Conservation (phyloP, 768 basidiomycete genomes). For the Lanmaoa pseudosensibilis region DNA sequence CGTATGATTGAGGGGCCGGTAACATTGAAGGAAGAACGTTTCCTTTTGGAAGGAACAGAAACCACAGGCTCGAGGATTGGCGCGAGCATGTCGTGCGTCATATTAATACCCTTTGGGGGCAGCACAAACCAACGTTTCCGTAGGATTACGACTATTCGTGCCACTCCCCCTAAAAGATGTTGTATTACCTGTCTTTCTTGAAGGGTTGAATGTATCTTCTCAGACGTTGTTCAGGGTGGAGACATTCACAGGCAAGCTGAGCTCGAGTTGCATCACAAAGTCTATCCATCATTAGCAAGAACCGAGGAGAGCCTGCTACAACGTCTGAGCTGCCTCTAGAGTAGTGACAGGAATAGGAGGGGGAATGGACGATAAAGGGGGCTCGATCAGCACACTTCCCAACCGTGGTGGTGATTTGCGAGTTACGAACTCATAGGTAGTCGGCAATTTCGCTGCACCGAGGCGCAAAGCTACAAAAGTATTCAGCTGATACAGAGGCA, state of each 20-base stretch:
- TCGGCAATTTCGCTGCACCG: conserved; percentile 85
- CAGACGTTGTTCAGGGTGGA: neutral
- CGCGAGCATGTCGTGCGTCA: neutral
- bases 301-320: conserved; percentile 3
- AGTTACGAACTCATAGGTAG: conserved; percentile 83
- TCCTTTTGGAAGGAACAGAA: no score
- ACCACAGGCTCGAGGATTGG: neutral
- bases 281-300: conserved; percentile 7
- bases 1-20: neutral
- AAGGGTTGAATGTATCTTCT: neutral
- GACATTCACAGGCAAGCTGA: neutral
- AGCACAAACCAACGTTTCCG: neutral
- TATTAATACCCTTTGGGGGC: neutral
- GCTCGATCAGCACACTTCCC: conserved; percentile 61
- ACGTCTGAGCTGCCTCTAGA: conserved; percentile 9
- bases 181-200: neutral
- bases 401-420: conserved; percentile 67
- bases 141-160: neutral
- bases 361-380: conserved; percentile 17
- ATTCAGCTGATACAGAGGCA: conserved; percentile 2
- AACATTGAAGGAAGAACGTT: no score
- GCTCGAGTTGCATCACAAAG: neutral
- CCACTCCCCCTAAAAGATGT: neutral
- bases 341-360: conserved; percentile 14
- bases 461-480: conserved; percentile 69